These are phyloP conservation scores for Plantago major DNA, from an alignment of 257 asterid genomes.

Conservation along the genomic window DNA sequence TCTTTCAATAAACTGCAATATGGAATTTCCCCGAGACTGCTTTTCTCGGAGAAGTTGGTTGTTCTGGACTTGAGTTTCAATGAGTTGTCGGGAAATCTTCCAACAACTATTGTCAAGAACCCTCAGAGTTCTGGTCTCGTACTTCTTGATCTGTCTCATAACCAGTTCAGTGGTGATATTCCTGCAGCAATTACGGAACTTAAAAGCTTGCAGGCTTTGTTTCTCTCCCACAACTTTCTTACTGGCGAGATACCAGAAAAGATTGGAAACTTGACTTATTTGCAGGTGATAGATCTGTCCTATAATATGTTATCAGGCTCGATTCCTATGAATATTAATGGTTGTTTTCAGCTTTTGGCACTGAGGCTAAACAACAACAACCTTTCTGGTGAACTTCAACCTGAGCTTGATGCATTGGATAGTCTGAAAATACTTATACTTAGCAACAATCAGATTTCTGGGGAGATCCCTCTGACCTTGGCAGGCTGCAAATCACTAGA, in stretches of 20 bases:
- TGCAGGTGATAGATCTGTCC: constrained; percentile 84
- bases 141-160: constrained; percentile 70
- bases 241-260: constrained; percentile 79
- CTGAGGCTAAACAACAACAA: constrained; percentile 68
- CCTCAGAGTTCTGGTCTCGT: constrained; percentile 65
- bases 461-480: constrained; percentile 90
- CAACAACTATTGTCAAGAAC: constrained; percentile 38
- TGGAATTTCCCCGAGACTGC: constrained; percentile 77
- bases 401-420: constrained; percentile 91
- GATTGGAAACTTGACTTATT: constrained; percentile 83
- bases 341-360: constrained; percentile 82
- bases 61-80: constrained; percentile 85
- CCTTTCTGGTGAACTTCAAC: constrained; percentile 90
- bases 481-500: constrained; percentile 96
- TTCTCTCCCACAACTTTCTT: constrained; percentile 65
- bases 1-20: constrained; percentile 61
- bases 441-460: constrained; percentile 67
- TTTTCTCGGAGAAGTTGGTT: constrained; percentile 55
- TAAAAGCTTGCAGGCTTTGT: constrained; percentile 79
- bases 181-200: constrained; percentile 64
- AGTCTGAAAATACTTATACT: constrained; percentile 69
- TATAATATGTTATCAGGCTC: constrained; percentile 70
- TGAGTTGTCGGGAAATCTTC: constrained; percentile 61
- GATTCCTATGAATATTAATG: constrained; percentile 75
- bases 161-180: constrained; percentile 64